phyloP scores from a whole-genome alignment of 495 filamentous ascomycete genomes.

The Hypoxylon subgilvum region DNA sequence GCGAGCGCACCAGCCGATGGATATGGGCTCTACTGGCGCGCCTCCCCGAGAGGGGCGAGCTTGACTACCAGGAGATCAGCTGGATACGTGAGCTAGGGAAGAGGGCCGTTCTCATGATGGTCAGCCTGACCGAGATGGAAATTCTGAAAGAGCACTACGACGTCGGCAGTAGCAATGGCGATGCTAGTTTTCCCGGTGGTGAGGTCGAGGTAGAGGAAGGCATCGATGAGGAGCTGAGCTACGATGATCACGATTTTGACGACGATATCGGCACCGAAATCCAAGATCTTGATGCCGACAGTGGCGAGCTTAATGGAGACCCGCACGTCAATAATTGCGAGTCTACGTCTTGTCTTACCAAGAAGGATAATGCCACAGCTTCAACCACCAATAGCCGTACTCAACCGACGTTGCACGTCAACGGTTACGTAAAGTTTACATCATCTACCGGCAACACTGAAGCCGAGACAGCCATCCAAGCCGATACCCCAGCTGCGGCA shows the following conservation, averaged over 20 bases:
- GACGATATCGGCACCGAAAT: constrained; percentile 40
- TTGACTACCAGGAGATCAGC: constrained; percentile 63
- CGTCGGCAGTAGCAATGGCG: constrained; percentile 39
- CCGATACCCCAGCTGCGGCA: constrained; percentile 13
- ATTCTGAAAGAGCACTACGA: constrained; percentile 47
- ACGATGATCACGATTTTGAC: constrained; percentile 23
- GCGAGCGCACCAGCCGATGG: constrained; percentile 61
- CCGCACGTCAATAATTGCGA: background rate
- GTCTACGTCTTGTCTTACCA: background rate
- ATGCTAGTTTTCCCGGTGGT: constrained; percentile 32
- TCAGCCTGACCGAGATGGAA: constrained; percentile 57
- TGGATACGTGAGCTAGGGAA: constrained; percentile 65
- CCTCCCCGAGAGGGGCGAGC: constrained; percentile 61
- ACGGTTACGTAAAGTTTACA: too few species aligned
- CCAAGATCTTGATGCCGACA: constrained; percentile 34
- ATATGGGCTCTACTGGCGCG: constrained; percentile 67
- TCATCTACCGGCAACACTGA: background rate
- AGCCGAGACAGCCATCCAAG: background rate
- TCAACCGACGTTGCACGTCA: too few species aligned
- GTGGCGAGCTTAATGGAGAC: background rate
- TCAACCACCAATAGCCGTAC: too few species aligned
- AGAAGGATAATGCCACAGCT: background rate
- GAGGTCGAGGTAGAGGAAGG: constrained; percentile 38
- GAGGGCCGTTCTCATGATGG: constrained; percentile 60
- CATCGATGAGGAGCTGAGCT: constrained; percentile 26